Conservation (phyloP, 371 early-diverging fungal species). For the Syncephalastrum contaminatum region DNA sequence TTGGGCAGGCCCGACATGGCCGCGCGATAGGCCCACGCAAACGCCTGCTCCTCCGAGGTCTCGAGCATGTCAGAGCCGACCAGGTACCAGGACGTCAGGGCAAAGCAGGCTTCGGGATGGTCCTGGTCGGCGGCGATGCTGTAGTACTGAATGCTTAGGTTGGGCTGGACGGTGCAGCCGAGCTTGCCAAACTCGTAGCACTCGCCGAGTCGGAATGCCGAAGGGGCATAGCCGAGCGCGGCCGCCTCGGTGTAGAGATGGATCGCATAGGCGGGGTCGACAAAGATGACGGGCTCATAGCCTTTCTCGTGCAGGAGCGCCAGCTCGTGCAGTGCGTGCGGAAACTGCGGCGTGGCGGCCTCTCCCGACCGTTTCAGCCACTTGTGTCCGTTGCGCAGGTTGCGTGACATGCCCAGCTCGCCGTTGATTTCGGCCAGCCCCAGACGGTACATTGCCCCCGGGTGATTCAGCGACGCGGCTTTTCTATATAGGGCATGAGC, state of each 20-base stretch:
- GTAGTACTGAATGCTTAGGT: slow-evolving; percentile 74
- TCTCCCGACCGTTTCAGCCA: slow-evolving; percentile 80
- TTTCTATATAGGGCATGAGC: slow-evolving; percentile 43
- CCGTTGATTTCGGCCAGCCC: slow-evolving; percentile 76
- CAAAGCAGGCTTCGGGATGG: slow-evolving; percentile 91
- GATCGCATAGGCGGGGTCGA: slow-evolving; percentile 67
- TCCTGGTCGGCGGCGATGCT: slow-evolving; percentile 84
- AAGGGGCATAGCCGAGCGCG: slow-evolving; percentile 64
- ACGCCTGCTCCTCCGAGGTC: slow-evolving; percentile 86
- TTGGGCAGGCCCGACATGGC: slow-evolving; percentile 72
- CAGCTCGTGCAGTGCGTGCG: slow-evolving; percentile 80
- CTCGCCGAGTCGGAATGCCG: slow-evolving; percentile 76
- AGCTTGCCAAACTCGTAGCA: slow-evolving; percentile 80
- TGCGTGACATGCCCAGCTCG: slow-evolving; percentile 60
- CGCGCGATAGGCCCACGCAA: slow-evolving; percentile 84
- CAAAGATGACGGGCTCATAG: slow-evolving; percentile 68
- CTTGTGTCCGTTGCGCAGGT: slow-evolving; percentile 75
- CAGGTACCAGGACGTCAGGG: slow-evolving; percentile 95
- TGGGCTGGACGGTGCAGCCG: slow-evolving; percentile 66
- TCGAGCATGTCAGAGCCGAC: slow-evolving; percentile 80
- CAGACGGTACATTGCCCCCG: slow-evolving; percentile 73
- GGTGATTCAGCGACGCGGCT: slow-evolving; percentile 71
- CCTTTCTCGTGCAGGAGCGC: slow-evolving; percentile 74
- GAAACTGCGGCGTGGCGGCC: slow-evolving; percentile 72
- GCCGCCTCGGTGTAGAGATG: slow-evolving; percentile 63